phyloP scores from a whole-genome alignment of 1,284 basidiomycete genomes.

The Leccinum glutinopallens region DNA sequence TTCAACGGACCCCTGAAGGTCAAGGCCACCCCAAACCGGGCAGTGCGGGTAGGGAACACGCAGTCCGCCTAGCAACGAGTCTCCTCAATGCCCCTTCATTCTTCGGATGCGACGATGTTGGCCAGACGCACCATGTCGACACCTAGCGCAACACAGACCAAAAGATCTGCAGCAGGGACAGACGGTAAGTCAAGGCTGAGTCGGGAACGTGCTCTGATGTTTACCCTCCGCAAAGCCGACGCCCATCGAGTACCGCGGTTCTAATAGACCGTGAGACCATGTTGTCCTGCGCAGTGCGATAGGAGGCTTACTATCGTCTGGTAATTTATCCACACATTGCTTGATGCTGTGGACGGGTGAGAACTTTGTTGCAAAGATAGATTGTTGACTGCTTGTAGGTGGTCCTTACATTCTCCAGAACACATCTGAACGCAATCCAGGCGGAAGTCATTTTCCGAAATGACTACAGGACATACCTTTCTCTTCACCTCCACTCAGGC shows the following conservation, averaged over 20 bases:
- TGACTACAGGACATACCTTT: constrained; percentile 57
- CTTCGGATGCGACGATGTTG: constrained; percentile 5
- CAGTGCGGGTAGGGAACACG: constrained; percentile 86
- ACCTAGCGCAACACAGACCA: constrained; percentile 86
- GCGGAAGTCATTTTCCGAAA: constrained; percentile 11
- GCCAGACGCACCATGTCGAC: constrained; percentile 73
- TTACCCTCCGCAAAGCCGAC: constrained; percentile 86
- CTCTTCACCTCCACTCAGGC: constrained; percentile 83
- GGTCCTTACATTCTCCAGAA: constrained; percentile 80
- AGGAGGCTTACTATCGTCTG: constrained; percentile 62
- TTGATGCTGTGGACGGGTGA: constrained; percentile 59
- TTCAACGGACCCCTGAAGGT: constrained; percentile 80
- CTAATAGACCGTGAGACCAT: constrained; percentile 38
- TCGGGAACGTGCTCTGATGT: constrained; percentile 5
- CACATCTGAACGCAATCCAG: constrained; percentile 48
- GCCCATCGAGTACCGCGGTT: constrained; percentile 86
- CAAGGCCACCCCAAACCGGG: constrained; percentile 83
- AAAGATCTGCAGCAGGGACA: constrained; percentile 54
- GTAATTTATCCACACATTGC: constrained; percentile 75
- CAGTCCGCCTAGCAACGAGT: constrained; percentile 70
- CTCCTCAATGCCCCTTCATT: constrained; percentile 1
- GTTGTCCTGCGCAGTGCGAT: not conserved
- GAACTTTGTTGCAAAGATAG: constrained; percentile 11
- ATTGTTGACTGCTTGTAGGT: not conserved
- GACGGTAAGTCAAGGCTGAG: constrained; percentile 4